These are phyloP conservation scores for Prinsepia uniflora DNA, from an alignment of 306 rosid genomes.

Conservation along the genomic window DNA sequence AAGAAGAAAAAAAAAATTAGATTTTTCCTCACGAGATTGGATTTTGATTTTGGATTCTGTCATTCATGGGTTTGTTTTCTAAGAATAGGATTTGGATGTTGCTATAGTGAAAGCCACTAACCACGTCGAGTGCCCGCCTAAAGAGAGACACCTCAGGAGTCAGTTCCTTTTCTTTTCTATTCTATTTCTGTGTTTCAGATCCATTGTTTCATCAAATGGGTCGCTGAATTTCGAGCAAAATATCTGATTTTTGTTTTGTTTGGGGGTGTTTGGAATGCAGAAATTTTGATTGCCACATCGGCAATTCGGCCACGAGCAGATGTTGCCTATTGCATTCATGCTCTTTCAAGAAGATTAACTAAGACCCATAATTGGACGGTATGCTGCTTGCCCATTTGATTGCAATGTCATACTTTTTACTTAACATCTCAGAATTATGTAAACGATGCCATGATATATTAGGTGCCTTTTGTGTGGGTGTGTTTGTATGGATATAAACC, in stretches of 20 bases:
- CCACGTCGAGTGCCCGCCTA: constrained; percentile 97
- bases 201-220: constrained; percentile 26
- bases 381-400: constrained; percentile 8
- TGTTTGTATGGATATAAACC: neutral
- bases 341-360: constrained; percentile 75
- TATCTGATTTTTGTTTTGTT: neutral
- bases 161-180: constrained; percentile 22
- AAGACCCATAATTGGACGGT: constrained; percentile 99
- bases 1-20: neutral
- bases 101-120: constrained; percentile 98
- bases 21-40: neutral
- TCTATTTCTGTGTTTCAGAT: constrained; percentile 30
- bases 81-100: constrained; percentile 95
- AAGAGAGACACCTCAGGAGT: constrained; percentile 94
- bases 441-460: neutral
- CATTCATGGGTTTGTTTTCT: constrained; percentile 24
- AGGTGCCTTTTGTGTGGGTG: neutral
- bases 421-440: neutral
- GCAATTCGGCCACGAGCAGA: constrained; percentile 91
- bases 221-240: constrained; percentile 10
- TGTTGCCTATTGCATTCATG: constrained; percentile 97
- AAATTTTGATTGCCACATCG: constrained; percentile 70
- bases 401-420: constrained; percentile 6
- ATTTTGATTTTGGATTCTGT: constrained; percentile 10
- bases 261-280: constrained; percentile 28